Percentiles rank a stretch among this genome's conserved stretches.
Conservation (phyloP, 768 basidiomycete species). For the Kwoniella dejecticola region DNA sequence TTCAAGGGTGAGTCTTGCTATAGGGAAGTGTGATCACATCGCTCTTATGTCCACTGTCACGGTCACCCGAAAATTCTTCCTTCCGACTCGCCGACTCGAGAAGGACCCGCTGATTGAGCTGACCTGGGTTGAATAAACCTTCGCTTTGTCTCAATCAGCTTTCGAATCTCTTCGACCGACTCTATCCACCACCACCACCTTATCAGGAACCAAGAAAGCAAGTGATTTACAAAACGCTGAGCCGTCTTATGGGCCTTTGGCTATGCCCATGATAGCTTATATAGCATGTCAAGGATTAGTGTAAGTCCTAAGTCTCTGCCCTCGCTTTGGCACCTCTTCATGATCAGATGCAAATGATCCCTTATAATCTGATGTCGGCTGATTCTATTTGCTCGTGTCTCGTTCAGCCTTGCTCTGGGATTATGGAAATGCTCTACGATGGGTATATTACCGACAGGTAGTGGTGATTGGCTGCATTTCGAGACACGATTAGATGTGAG, state of each 20-base stretch:
- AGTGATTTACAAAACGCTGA: conserved; percentile 9
- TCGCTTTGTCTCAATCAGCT: conserved; percentile 51
- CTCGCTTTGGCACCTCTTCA: neutral
- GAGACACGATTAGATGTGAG: conserved; percentile 74
- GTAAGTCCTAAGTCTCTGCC: conserved; percentile 32
- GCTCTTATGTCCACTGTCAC: too few relatives aligned
- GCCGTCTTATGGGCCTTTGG: conserved; percentile 36
- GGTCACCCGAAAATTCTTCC: too few relatives aligned
- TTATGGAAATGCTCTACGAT: conserved; percentile 91
- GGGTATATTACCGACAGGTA: conserved; percentile 86
- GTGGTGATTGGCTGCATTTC: conserved; percentile 93
- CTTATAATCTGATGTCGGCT: too few relatives aligned
- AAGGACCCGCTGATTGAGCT: too few relatives aligned
- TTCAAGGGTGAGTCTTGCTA: conserved; percentile 70
- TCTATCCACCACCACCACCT: conserved; percentile 5
- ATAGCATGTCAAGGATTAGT: conserved; percentile 52
- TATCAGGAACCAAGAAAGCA: neutral
- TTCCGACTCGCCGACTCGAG: too few relatives aligned
- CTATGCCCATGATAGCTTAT: conserved; percentile 46
- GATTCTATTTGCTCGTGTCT: neutral
- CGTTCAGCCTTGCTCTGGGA: conserved; percentile 77
- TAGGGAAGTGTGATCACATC: too few relatives aligned
- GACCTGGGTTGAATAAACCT: too few relatives aligned
- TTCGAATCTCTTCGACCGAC: conserved; percentile 69
- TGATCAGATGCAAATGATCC: too few relatives aligned